These are phyloP conservation scores for Madurella mycetomatis DNA, from an alignment of 2,329 filamentous ascomycete genomes.

Conservation along the genomic window DNA sequence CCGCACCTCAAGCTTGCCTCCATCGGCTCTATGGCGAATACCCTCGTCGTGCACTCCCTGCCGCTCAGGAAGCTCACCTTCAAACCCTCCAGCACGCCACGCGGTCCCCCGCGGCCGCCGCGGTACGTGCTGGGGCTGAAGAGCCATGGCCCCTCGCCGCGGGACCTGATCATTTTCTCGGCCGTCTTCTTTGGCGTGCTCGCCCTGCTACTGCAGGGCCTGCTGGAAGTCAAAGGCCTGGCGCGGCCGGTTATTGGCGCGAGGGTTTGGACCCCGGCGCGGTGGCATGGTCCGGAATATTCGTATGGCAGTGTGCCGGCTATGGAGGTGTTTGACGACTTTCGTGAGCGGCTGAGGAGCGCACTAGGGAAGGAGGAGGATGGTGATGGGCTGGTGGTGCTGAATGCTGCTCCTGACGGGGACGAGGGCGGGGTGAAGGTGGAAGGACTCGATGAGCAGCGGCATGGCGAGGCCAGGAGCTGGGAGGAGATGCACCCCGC, in stretches of 20 bases:
- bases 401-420: conserved; percentile 23
- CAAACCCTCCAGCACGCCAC: conserved; percentile 31
- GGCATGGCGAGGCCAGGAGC: conserved; percentile 50
- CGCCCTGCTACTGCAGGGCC: conserved; percentile 56
- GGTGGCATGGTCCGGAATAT: conserved; percentile 30
- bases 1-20: conserved; percentile 74
- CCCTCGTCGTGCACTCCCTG: conserved; percentile 73
- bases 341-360: conserved; percentile 3
- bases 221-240: conserved; percentile 60
- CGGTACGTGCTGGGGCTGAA: conserved; percentile 67
- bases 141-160: conserved; percentile 48
- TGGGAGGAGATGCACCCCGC: conserved; percentile 67
- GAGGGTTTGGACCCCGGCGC: conserved; percentile 49
- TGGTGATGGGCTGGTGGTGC: conserved; percentile 15
- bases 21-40: conserved; percentile 69
- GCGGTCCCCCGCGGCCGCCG: conserved; percentile 43
- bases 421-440: conserved; percentile 36
- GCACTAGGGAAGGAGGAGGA: background rate
- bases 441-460: conserved; percentile 43
- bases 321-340: background rate
- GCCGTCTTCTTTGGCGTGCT: conserved; percentile 57
- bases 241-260: conserved; percentile 54
- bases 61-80: conserved; percentile 53
- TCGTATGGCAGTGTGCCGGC: background rate
- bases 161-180: conserved; percentile 49